Evolutionary conservation across 495 filamentous ascomycete species (phyloP), one percentile per base, ranked within the genome.

Genomic region (Penicillium cinerascens): DNA sequence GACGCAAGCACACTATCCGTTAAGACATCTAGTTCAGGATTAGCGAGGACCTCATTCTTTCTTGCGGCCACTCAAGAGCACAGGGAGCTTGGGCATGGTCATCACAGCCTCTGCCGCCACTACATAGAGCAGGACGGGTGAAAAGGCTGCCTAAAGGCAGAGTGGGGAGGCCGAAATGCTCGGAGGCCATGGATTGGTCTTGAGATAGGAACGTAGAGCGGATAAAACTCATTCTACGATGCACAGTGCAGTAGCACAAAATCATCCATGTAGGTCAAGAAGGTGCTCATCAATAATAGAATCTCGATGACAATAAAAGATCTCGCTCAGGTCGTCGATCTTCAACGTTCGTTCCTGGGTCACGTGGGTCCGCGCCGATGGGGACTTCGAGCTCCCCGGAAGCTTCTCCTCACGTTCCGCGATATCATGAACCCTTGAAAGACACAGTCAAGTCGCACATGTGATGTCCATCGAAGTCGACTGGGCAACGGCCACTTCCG

Each of bases 401-500:
- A 29, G 35, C 35, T 46, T 22, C 18, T 27, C 17, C 16, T 26
- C 4, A 16, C 38, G 33, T 26, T 9, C 22, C 15, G 17, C 21
- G 11, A 20, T 25, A 16, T 40, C 29, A 25, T 16, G 27, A 47
- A 22, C 16, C 25, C 9, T 17, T 23, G n/a, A 44, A 16, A 44
- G 22, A 27, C 17, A 16, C 41, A 39, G 5, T 23, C 37, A 15
- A 44, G 13, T 42, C 33, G 66, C 67, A 69, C 55, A 75, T 77
- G 76, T 75, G 55, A 98, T 99, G 93, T 97, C 93, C 54, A 91
- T 99, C 73, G 90, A 96, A 59, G 85, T 99, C 62, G 87, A 95
- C 75, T 99, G 93, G 93, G 83, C 87, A 58, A 86, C 87, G 44
- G 80, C 97, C 64, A 97, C 92, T n/a, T 82, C 84, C 36, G 93